phyloP scores from a whole-genome alignment of 495 filamentous ascomycete species.

The Penicillium samsonianum region DNA sequence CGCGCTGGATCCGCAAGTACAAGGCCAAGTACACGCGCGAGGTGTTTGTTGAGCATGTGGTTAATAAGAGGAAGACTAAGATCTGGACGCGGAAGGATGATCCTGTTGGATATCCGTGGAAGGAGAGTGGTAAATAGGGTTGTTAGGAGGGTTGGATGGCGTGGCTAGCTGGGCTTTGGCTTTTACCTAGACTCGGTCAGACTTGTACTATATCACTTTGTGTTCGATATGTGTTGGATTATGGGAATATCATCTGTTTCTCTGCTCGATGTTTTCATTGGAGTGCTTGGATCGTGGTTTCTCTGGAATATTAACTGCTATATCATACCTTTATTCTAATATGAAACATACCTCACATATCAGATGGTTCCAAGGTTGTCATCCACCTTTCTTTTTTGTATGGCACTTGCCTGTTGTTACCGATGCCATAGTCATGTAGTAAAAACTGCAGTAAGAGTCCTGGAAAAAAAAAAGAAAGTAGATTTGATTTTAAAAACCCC shows the following conservation, averaged over 20 bases:
- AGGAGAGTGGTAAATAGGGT: conserved; percentile 55
- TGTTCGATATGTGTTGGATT: not conserved
- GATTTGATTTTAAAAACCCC: not conserved
- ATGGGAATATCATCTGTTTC: not conserved
- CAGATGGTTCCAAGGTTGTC: not conserved
- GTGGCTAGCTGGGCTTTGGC: not conserved
- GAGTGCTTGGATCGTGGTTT: not conserved
- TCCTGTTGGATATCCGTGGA: conserved; percentile 75
- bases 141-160: not conserved
- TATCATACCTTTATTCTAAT: not conserved
- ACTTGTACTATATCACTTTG: conserved; percentile 7
- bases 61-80: conserved; percentile 84
- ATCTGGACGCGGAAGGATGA: conserved; percentile 87
- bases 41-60: conserved; percentile 77
- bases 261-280: not conserved
- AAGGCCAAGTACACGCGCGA: conserved; percentile 70
- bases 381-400: not conserved
- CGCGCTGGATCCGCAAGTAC: conserved; percentile 78
- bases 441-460: no score
- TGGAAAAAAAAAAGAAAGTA: not conserved
- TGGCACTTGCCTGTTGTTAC: not conserved
- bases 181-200: not conserved
- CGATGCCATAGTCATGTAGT: no score
- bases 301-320: no score
- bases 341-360: not conserved